phyloP scores from a whole-genome alignment of 129 eudicot species.

The Lactuca sativa region DNA sequence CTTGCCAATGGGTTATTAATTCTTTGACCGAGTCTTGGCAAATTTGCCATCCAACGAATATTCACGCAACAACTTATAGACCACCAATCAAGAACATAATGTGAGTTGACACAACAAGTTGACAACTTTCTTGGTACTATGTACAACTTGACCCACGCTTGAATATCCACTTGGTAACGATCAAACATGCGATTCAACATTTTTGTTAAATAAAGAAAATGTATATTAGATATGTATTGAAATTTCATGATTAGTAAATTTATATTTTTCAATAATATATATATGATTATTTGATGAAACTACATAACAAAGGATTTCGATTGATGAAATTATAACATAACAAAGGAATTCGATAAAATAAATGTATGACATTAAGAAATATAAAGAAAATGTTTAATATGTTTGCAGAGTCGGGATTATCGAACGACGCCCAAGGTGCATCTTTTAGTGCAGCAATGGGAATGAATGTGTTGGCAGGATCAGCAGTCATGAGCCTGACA shows the following conservation, averaged over 20 bases:
- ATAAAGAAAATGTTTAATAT: not conserved
- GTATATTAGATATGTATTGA: not conserved
- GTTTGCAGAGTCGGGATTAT: constrained; percentile 28
- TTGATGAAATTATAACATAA: not conserved
- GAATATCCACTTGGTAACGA: no score
- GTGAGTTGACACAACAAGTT: not conserved
- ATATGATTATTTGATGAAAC: not conserved
- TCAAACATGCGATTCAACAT: no score
- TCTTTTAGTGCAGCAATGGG: constrained; percentile 50
- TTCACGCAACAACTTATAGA: no score
- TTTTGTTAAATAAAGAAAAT: not conserved
- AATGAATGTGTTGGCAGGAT: constrained; percentile 60
- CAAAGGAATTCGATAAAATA: not conserved
- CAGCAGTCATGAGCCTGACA: constrained; percentile 57
- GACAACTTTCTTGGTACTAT: not conserved
- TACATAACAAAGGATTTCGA: not conserved
- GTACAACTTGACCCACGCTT: constrained; percentile 8
- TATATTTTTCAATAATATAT: no score
- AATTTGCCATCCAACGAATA: not conserved
- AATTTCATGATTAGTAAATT: not conserved
- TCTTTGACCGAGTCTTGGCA: not conserved
- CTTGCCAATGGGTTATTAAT: not conserved
- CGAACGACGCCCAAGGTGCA: constrained; percentile 33
- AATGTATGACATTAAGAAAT: not conserved
- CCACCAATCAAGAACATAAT: not conserved